A percentile compares a stretch with the other conserved stretches of the same genome.
These are phyloP conservation scores for Saturnispora besseyi DNA, from an alignment of 805 yeast genomes.

Conservation along the genomic window DNA sequence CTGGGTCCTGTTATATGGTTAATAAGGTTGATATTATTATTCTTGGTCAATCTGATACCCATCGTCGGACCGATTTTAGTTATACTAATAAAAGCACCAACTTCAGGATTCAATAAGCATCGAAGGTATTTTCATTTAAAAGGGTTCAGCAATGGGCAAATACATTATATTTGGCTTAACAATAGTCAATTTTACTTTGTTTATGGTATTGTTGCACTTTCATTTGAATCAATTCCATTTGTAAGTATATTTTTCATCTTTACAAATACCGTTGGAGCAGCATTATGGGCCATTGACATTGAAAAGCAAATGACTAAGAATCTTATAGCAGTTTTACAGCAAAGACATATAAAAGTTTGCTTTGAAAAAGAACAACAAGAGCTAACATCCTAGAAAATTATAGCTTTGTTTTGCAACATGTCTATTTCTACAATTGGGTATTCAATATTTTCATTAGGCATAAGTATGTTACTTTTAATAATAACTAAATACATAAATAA, in stretches of 20 bases:
- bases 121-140: slow-evolving; percentile 49
- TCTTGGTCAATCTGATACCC: slow-evolving; percentile 43
- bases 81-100: slow-evolving; percentile 43
- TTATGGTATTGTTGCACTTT: slow-evolving; percentile 44
- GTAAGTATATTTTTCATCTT: slow-evolving; percentile 45
- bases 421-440: too few species aligned
- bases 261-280: slow-evolving; percentile 55
- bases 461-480: too few species aligned
- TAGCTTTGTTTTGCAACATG: too few species aligned
- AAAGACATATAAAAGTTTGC: neutral
- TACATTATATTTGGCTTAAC: slow-evolving; percentile 29
- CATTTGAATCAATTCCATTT: slow-evolving; percentile 47
- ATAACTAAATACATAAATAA: neutral
- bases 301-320: slow-evolving; percentile 15
- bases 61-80: slow-evolving; percentile 49
- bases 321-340: neutral
- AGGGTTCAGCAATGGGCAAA: slow-evolving; percentile 37
- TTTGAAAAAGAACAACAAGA: neutral
- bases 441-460: too few species aligned
- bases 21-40: slow-evolving; percentile 27
- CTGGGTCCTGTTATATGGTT: slow-evolving; percentile 34
- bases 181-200: slow-evolving; percentile 30
- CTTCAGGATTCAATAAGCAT: slow-evolving; percentile 45
- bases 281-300: slow-evolving; percentile 48
- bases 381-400: too few species aligned